Evolutionary conservation across 805 yeast genomes (phyloP).

Genomic region (Ogataea methanolica): DNA sequence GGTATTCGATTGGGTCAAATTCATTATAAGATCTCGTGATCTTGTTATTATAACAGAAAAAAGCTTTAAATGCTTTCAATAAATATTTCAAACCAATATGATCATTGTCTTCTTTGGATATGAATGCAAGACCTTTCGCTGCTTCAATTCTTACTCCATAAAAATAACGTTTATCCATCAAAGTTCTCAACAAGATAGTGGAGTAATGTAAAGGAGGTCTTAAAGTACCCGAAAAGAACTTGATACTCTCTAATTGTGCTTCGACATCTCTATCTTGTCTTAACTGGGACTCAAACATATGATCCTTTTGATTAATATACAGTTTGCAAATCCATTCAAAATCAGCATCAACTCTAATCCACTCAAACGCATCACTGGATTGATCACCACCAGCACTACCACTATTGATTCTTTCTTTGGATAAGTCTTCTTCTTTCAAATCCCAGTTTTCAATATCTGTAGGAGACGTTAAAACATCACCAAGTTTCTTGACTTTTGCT

Average conservation of each 20-base stretch:
- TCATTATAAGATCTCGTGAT: slow-evolving; percentile 19
- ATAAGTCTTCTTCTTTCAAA: slow-evolving; percentile 52
- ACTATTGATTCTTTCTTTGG: slow-evolving; percentile 47
- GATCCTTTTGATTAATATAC: slow-evolving; percentile 82
- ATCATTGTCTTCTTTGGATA: slow-evolving; percentile 56
- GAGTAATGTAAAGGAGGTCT: slow-evolving; percentile 65
- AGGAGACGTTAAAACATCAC: slow-evolving; percentile 65
- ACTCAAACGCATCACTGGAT: slow-evolving; percentile 80
- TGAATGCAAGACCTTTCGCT: slow-evolving; percentile 67
- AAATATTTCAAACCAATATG: slow-evolving; percentile 73
- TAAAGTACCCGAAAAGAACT: slow-evolving; percentile 58
- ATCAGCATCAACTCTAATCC: slow-evolving; percentile 98
- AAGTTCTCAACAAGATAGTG: slow-evolving; percentile 70
- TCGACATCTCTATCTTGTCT: slow-evolving; percentile 95
- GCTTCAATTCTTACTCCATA: slow-evolving; percentile 90
- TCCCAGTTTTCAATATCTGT: slow-evolving; percentile 68
- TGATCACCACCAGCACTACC: slow-evolving; percentile 47
- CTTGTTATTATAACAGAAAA: slow-evolving; percentile 66
- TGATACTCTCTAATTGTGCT: slow-evolving; percentile 84
- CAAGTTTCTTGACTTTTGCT: slow-evolving; percentile 46
- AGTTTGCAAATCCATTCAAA: slow-evolving; percentile 92
- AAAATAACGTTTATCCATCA: slow-evolving; percentile 79
- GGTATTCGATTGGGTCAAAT: slow-evolving; percentile 37
- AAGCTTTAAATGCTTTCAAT: slow-evolving; percentile 57
- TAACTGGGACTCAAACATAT: slow-evolving; percentile 90